Base-by-base conservation (phyloP, 140 eudicot species). In the Bidens hawaiensis region DNA sequence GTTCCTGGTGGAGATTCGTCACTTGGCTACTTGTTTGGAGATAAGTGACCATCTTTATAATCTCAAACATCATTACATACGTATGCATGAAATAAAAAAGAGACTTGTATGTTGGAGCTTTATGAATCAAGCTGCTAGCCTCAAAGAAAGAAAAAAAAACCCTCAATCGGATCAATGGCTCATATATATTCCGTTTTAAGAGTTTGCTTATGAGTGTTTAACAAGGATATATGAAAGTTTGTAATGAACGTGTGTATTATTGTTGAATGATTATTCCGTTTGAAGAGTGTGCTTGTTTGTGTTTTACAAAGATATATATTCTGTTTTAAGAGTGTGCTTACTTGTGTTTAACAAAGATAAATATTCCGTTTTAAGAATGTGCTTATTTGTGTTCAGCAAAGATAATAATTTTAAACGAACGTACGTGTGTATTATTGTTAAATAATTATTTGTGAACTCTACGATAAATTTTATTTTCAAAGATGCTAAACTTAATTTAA, bases 1-100 rank as follows among this genome's bases (percentile, higher is more conserved):
- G 95, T 75, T 54, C 95, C 95, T 0, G 90, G 95, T 24, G 95
- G 95, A 62, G 84, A 78, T 75, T 86, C 95, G 27, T 83, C 90
- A 47, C 85, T 86, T 36, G 95, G 95, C 5, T 86, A 86, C 76
- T 63, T 86, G 73, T 86, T 83, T 78, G 90, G 90, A 79, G 95
- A 86, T 63, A 77, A 83, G 79, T 73, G 76, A 79, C 50, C 30
- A 53, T 61, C 19, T 36, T 6, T 9, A 36, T 36, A 36, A 38
- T 0, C 15, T 38, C 45, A 38, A 38, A 38, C 45, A 1, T 12
- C 9, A 36, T 14, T 1, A 36, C 12, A 36, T 47, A 5, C 17
- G 18, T 5, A 16, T 16, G 16, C 12, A 46, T 46, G 52, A 16
- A 46, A 17, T 46, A 46, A 45, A 38, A 40, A 9, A 46, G 10